Evolutionary conservation across 805 yeast genomes (phyloP).

Genomic region (Grigorovia jiainica): DNA sequence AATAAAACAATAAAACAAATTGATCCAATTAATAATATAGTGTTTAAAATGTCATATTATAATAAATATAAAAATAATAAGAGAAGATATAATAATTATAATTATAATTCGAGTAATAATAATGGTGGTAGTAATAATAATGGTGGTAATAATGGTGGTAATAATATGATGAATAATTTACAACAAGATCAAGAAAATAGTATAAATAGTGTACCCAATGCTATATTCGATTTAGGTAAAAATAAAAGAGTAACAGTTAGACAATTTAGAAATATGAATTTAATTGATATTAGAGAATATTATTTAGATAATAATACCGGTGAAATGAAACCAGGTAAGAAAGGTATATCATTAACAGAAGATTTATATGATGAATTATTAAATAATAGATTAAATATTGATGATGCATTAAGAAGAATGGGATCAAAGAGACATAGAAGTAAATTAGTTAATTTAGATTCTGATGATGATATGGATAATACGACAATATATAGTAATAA

Average conservation of each 20-base stretch:
- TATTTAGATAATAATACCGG: constrained; percentile 51
- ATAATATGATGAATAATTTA: constrained; percentile 6
- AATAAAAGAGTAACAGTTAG: constrained; percentile 68
- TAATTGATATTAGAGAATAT: constrained; percentile 81
- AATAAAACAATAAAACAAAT: no score
- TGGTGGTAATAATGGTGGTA: constrained; percentile 2
- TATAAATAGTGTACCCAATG: constrained; percentile 14
- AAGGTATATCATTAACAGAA: constrained; percentile 37
- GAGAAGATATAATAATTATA: constrained; percentile 9
- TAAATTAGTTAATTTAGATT: constrained; percentile 20
- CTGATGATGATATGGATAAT: constrained; percentile 24
- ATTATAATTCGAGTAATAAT: constrained; percentile 3
- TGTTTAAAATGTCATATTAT: constrained; percentile 26
- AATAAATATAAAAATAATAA: constrained; percentile 22
- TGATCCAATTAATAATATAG: no score
- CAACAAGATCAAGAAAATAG: constrained; percentile 5
- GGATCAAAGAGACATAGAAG: constrained; percentile 29
- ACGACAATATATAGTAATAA: constrained; percentile 3
- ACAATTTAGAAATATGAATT: constrained; percentile 51
- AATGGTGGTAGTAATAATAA: constrained; percentile 5
- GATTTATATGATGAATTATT: constrained; percentile 29
- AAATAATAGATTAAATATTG: constrained; percentile 29
- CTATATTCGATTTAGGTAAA: constrained; percentile 38
- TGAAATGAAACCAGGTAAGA: constrained; percentile 70
- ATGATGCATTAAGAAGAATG: constrained; percentile 28